phyloP scores from a whole-genome alignment of 2,329 filamentous ascomycete species.

The Ascochyta koolunga region DNA sequence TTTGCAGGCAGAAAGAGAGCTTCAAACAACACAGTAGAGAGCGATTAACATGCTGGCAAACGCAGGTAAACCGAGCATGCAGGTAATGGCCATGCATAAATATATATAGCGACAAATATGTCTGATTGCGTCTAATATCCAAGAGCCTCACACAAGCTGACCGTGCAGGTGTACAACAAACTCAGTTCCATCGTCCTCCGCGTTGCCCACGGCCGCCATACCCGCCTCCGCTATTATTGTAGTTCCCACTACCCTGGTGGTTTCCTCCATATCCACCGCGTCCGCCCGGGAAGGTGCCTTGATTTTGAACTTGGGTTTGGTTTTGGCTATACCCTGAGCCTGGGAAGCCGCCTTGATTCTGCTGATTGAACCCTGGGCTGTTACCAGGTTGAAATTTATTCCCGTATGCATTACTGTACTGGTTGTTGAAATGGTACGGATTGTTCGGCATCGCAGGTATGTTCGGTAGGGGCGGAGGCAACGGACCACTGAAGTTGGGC shows the following conservation, averaged over 20 bases:
- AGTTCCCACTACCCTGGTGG: constrained; percentile 21
- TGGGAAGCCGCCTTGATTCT: constrained; percentile 4
- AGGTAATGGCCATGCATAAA: not conserved
- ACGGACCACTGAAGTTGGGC: constrained; percentile 31
- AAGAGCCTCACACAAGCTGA: not conserved
- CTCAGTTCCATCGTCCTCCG: constrained; percentile 24
- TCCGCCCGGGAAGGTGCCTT: constrained; percentile 22
- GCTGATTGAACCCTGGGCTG: constrained; percentile 13
- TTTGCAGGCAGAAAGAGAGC: too few species aligned
- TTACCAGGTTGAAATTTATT: constrained; percentile 18
- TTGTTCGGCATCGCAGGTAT: constrained; percentile 21
- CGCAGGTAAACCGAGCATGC: not conserved
- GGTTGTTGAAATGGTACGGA: constrained; percentile 18
- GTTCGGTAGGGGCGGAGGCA: constrained; percentile 27
- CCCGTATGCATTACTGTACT: constrained; percentile 15
- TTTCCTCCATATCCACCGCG: constrained; percentile 25
- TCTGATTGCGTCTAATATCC: not conserved
- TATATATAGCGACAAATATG: not conserved
- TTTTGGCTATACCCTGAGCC: constrained; percentile 11
- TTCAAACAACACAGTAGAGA: too few species aligned
- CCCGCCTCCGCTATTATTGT: constrained; percentile 22
- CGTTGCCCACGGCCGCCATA: constrained; percentile 25
- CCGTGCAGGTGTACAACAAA: not conserved
- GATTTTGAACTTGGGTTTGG: constrained; percentile 16
- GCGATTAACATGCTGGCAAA: not conserved